Percentiles rank a stretch among this genome's conserved stretches.
Conservation (phyloP, 768 basidiomycete species). For the Pleurotus sapidus region DNA sequence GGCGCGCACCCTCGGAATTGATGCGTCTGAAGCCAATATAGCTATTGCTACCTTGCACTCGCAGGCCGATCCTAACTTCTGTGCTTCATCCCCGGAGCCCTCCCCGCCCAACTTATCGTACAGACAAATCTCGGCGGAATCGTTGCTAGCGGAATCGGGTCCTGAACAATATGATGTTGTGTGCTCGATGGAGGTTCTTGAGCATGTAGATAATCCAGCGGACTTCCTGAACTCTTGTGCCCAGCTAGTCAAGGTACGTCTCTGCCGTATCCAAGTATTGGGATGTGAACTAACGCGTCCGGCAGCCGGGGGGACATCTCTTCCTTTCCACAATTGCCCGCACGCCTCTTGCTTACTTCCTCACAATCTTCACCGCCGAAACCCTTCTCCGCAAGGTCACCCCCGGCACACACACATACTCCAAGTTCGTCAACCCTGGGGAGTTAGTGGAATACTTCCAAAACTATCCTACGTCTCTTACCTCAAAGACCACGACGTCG, state of each 20-base stretch:
- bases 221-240: conserved; percentile 81
- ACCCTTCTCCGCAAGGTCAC: conserved; percentile 76
- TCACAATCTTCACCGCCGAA: conserved; percentile 71
- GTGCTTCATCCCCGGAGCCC: conserved; percentile 19
- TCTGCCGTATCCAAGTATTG: not conserved
- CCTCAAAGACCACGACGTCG: conserved; percentile 5
- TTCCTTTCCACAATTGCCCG: conserved; percentile 95
- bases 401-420: conserved; percentile 86
- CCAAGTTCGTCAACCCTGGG: conserved; percentile 84
- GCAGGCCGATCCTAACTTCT: conserved; percentile 65
- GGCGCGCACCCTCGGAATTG: conserved; percentile 86
- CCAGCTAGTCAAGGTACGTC: conserved; percentile 77
- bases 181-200: conserved; percentile 96
- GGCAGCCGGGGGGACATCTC: conserved; percentile 90
- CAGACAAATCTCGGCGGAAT: conserved; percentile 71
- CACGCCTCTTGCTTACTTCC: conserved; percentile 46
- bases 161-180: conserved; percentile 82
- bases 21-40: conserved; percentile 88
- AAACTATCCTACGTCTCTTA: conserved; percentile 30
- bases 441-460: conserved; percentile 87
- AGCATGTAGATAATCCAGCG: conserved; percentile 93
- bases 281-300: not conserved
- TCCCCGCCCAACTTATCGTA: conserved; percentile 46
- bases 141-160: conserved; percentile 49
- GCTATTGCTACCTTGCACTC: conserved; percentile 84